A percentile compares a stretch with the other conserved stretches of the same genome.
Conservation (phyloP, 306 rosid genomes). For the Dalbergia cochinchinensis region DNA sequence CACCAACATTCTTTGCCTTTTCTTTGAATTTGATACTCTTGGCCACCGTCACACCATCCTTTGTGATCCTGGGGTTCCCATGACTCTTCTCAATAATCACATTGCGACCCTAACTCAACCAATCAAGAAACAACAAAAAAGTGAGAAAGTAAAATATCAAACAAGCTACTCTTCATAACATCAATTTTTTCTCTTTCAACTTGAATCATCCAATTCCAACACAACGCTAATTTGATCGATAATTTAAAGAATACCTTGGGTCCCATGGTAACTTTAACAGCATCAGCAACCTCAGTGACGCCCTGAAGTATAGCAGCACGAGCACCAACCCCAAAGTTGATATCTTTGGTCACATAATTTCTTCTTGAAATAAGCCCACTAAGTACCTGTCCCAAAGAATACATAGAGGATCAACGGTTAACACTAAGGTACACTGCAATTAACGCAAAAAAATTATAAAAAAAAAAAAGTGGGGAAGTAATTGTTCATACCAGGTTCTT, state of each 20-base stretch:
- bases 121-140: constrained; percentile 17
- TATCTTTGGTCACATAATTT: constrained; percentile 83
- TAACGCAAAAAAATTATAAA: background rate
- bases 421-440: background rate
- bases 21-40: constrained; percentile 81
- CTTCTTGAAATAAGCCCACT: constrained; percentile 61
- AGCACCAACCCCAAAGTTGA: constrained; percentile 83
- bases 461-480: background rate
- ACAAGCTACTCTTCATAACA: background rate
- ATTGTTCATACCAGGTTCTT: constrained; percentile 63
- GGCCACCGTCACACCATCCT: constrained; percentile 97
- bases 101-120: constrained; percentile 80
- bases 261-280: constrained; percentile 99
- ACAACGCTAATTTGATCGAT: background rate
- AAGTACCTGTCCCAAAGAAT: constrained; percentile 50
- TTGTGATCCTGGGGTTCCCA: constrained; percentile 75
- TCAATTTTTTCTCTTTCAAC: background rate
- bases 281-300: constrained; percentile 92
- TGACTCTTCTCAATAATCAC: constrained; percentile 78
- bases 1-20: constrained; percentile 83
- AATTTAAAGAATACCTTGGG: constrained; percentile 74
- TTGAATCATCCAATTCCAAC: constrained; percentile 9
- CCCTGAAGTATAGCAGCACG: constrained; percentile 93
- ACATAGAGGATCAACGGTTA: no score
- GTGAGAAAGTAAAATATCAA: background rate